A percentile compares a stretch with the other conserved stretches of the same genome.
Evolutionary conservation across 75 land plant genomes (phyloP).

Genomic region (Gnetum montanum): DNA sequence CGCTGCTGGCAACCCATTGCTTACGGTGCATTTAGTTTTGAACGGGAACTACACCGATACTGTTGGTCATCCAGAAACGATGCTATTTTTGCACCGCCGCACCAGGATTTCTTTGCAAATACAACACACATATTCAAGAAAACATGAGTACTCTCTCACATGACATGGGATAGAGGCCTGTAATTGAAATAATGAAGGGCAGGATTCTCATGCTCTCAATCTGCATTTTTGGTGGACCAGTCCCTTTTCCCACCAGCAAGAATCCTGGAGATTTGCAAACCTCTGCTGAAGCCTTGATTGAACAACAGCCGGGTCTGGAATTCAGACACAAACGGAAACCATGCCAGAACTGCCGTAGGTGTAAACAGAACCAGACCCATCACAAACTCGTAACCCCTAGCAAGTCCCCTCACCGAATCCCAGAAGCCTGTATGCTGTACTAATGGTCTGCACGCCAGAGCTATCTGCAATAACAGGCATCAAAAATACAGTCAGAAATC

Average conservation of each 20-base stretch:
- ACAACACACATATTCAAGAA: no score
- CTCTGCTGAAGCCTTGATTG: slow-evolving; percentile 50
- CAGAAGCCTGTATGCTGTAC: slow-evolving; percentile 48
- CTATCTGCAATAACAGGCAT: slow-evolving; percentile 28
- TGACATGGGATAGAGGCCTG: no score
- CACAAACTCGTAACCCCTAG: slow-evolving; percentile 35
- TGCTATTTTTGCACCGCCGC: no score
- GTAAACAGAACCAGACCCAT: slow-evolving; percentile 12
- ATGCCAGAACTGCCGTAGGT: slow-evolving; percentile 30
- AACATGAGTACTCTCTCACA: no score
- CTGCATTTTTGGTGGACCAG: slow-evolving; percentile 9
- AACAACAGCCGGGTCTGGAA: slow-evolving; percentile 38
- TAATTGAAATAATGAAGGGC: no score
- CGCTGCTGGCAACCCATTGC: no score
- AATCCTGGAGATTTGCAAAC: slow-evolving; percentile 38
- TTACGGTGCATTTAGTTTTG: no score
- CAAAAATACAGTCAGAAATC: no score
- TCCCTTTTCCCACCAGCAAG: slow-evolving; percentile 36
- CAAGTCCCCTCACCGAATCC: slow-evolving; percentile 71
- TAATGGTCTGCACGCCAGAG: slow-evolving; percentile 43
- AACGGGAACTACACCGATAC: no score
- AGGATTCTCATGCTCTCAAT: neutral
- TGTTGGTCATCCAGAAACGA: no score
- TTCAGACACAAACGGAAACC: slow-evolving; percentile 47
- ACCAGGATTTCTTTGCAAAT: no score